These are phyloP conservation scores for Wickerhamiella pararugosa DNA, from an alignment of 1,139 yeast genomes.

Conservation along the genomic window DNA sequence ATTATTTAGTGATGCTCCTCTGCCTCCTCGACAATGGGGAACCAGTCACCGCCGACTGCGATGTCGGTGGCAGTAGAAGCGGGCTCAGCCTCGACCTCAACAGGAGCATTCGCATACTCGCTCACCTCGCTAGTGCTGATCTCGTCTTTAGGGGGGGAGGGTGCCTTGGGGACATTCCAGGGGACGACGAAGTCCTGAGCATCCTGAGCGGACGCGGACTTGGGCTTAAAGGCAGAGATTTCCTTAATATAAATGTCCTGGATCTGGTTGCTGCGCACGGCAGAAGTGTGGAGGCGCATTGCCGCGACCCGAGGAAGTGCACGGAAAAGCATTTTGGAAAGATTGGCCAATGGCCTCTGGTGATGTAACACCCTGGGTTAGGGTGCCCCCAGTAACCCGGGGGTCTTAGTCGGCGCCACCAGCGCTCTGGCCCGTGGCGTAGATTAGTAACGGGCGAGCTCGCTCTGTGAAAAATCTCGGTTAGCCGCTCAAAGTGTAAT, in stretches of 20 bases:
- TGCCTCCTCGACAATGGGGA: constrained; percentile 46
- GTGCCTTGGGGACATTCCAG: constrained; percentile 66
- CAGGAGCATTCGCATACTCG: constrained; percentile 59
- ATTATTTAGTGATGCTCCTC: constrained; percentile 41
- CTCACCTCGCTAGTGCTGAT: constrained; percentile 60
- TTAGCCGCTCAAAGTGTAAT: no score
- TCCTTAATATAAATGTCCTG: constrained; percentile 80
- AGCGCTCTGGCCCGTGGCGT: no score
- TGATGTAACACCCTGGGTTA: no score
- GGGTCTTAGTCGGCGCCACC: no score
- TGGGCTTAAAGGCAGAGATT: constrained; percentile 77
- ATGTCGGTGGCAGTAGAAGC: constrained; percentile 23
- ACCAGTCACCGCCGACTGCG: constrained; percentile 46
- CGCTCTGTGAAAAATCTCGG: no score
- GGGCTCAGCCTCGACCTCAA: constrained; percentile 36
- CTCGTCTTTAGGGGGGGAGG: constrained; percentile 58
- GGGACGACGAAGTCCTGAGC: constrained; percentile 68
- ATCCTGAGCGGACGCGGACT: constrained; percentile 55
- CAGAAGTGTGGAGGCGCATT: constrained; percentile 15
- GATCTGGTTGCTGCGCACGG: constrained; percentile 36
- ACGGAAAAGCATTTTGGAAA: constrained; percentile 6
- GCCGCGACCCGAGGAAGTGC: constrained; percentile 9
- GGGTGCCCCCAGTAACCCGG: no score
- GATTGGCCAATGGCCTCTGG: not conserved
- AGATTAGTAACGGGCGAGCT: no score